These are phyloP conservation scores for Mycena galopus DNA, from an alignment of 768 basidiomycete genomes.

Conservation along the genomic window DNA sequence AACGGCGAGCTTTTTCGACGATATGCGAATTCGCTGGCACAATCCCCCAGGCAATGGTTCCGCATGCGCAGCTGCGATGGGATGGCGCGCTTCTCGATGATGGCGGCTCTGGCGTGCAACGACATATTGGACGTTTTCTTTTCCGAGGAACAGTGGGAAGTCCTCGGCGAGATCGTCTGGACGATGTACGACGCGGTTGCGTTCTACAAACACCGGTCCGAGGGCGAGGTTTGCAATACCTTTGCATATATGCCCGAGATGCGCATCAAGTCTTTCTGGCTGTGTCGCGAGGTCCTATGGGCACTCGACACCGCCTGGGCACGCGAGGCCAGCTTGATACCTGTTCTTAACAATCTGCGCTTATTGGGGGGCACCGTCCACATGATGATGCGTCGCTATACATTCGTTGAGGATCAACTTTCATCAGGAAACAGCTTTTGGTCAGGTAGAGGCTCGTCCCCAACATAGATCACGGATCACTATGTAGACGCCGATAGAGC, in stretches of 20 bases:
- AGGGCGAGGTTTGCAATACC: not conserved
- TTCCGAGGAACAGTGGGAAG: not conserved
- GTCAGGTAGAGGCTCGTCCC: too few relatives aligned
- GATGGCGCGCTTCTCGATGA: not conserved
- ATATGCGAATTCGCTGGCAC: not conserved
- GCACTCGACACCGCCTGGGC: constrained; percentile 1
- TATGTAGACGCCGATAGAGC: too few relatives aligned
- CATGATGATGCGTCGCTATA: not conserved
- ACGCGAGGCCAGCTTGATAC: not conserved
- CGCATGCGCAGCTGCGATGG: constrained; percentile 9
- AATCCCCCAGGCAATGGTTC: not conserved
- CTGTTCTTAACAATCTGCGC: not conserved
- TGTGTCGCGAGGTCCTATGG: not conserved
- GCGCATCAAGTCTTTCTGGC: not conserved
- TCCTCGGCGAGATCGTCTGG: constrained; percentile 1
- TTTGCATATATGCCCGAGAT: constrained; percentile 3
- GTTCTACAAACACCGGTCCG: not conserved
- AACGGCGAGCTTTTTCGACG: not conserved
- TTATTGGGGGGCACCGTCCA: not conserved
- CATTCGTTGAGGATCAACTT: not conserved
- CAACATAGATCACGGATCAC: too few relatives aligned
- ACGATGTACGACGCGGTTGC: constrained; percentile 17
- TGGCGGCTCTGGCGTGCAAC: not conserved
- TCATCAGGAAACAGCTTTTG: too few relatives aligned
- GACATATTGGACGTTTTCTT: not conserved